Evolutionary conservation across 176 grass and related monocot species (phyloP).

Genomic region (Lolium perenne): DNA sequence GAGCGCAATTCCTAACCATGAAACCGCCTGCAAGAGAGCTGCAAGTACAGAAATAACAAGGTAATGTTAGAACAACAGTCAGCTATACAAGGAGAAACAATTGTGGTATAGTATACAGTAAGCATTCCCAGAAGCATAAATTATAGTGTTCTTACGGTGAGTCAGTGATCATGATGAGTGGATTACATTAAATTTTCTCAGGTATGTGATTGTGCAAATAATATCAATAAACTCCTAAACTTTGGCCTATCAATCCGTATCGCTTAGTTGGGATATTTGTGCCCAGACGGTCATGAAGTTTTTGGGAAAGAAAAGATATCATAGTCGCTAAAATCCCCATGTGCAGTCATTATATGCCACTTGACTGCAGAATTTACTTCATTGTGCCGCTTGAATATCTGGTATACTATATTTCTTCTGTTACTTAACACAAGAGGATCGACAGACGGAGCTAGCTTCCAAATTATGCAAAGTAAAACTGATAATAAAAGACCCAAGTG

Average conservation of each 20-base stretch:
- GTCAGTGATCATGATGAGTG: background rate
- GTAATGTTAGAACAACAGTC: slow-evolving; percentile 29
- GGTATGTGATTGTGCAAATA: background rate
- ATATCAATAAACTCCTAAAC: background rate
- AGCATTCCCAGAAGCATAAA: background rate
- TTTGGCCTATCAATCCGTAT: background rate
- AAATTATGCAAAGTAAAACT: background rate
- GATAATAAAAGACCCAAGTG: background rate
- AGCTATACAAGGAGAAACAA: slow-evolving; percentile 27
- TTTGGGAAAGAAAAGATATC: background rate
- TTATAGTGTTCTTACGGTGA: background rate
- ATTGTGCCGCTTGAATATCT: background rate
- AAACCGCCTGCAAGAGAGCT: slow-evolving; percentile 93
- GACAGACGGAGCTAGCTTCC: background rate
- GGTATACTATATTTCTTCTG: background rate
- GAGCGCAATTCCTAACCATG: slow-evolving; percentile 81
- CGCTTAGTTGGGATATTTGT: background rate
- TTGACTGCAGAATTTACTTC: background rate
- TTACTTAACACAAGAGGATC: background rate
- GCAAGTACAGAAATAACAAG: slow-evolving; percentile 50
- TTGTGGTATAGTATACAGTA: background rate
- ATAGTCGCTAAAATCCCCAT: background rate
- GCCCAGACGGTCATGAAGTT: background rate
- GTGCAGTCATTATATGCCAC: background rate
- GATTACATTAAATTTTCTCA: background rate